These are phyloP conservation scores for Trypanosomatidae sp. DNA, from an alignment of 208 protist genomes.

Conservation along the genomic window DNA sequence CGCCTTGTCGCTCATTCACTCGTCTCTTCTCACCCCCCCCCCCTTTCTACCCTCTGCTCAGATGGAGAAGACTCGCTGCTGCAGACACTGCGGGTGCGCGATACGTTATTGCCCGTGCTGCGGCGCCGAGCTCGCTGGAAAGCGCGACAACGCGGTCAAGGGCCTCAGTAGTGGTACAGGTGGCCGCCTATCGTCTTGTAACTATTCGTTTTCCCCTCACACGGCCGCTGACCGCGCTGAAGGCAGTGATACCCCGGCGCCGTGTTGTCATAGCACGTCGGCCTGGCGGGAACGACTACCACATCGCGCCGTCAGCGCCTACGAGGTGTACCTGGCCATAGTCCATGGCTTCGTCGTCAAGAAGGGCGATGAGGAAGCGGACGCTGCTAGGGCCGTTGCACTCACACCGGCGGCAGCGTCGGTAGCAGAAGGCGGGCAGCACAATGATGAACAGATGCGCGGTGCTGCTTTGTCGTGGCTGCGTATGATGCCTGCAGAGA, in stretches of 20 bases:
- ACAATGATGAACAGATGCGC: conserved; percentile 4
- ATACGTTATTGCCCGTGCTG: conserved; percentile 39
- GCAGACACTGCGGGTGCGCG: conserved; percentile 16
- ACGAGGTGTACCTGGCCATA: conserved; percentile 19
- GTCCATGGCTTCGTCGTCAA: conserved; percentile 23
- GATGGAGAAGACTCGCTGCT: conserved; percentile 1
- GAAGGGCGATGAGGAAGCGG: background rate
- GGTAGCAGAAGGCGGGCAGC: background rate
- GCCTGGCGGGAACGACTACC: conserved; percentile 13
- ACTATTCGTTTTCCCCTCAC: background rate
- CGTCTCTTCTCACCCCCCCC: background rate
- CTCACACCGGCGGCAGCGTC: conserved; percentile 11
- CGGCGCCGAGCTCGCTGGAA: conserved; percentile 11
- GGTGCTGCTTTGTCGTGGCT: conserved; percentile 18
- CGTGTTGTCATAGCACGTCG: background rate
- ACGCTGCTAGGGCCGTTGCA: background rate
- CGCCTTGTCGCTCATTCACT: background rate
- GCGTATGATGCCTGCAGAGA: conserved; percentile 5
- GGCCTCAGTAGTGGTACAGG: background rate
- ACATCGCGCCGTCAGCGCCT: conserved; percentile 14
- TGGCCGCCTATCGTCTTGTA: background rate
- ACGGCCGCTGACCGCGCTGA: background rate
- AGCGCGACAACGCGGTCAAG: background rate
- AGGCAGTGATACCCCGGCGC: background rate
- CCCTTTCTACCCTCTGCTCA: background rate